Conservation (phyloP, 495 filamentous ascomycete species). For the Penicillium manginii region DNA sequence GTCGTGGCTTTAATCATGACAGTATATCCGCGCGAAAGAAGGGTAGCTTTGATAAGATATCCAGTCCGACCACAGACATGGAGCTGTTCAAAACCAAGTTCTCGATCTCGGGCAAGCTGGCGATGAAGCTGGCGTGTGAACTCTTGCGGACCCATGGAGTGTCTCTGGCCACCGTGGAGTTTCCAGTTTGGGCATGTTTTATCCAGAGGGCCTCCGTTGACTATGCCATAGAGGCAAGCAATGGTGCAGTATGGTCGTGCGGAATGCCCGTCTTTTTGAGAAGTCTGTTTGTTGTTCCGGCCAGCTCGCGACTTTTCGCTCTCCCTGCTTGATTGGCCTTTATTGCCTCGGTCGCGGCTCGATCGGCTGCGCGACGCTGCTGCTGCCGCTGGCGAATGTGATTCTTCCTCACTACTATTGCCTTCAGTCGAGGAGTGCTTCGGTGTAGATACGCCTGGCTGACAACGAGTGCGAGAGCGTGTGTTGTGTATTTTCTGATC, state of each 20-base stretch:
- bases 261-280: slow-evolving; percentile 17
- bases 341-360: not conserved
- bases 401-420: slow-evolving; percentile 28
- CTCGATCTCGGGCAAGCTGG: slow-evolving; percentile 29
- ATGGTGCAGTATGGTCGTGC: slow-evolving; percentile 33
- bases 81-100: slow-evolving; percentile 29
- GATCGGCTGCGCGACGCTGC: slow-evolving; percentile 21
- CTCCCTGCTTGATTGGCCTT: slow-evolving; percentile 4
- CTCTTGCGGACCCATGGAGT: slow-evolving; percentile 23
- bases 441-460: slow-evolving; percentile 40
- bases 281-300: slow-evolving; percentile 19
- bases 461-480: slow-evolving; percentile 28
- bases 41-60: slow-evolving; percentile 35
- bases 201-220: slow-evolving; percentile 28
- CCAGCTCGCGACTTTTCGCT: slow-evolving; percentile 17
- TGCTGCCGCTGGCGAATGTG: slow-evolving; percentile 25
- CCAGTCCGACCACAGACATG: slow-evolving; percentile 32
- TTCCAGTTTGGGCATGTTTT: slow-evolving; percentile 30
- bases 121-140: slow-evolving; percentile 29
- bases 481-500: slow-evolving; percentile 31
- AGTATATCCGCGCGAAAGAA: slow-evolving; percentile 33
- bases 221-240: slow-evolving; percentile 29
- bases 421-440: slow-evolving; percentile 25
- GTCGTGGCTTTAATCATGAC: slow-evolving; percentile 34
- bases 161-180: slow-evolving; percentile 20